Evolutionary conservation across 345 rosid species (phyloP).

Genomic region (Salix viminalis): DNA sequence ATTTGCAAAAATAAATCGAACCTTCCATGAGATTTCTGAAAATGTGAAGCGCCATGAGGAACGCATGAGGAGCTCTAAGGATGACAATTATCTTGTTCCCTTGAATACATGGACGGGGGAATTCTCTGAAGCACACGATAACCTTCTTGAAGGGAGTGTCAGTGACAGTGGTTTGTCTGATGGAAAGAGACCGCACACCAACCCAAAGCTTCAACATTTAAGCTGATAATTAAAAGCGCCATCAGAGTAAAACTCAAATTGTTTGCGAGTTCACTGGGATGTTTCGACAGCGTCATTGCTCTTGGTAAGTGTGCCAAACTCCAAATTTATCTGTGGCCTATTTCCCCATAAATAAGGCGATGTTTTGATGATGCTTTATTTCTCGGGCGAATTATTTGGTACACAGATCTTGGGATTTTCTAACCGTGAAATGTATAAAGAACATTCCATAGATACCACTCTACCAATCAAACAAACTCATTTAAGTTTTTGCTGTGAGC

Average conservation of each 20-base stretch:
- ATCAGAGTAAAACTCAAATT: not conserved
- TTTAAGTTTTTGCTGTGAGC: not conserved
- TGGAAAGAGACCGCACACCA: conserved; percentile 47
- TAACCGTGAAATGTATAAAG: conserved; percentile 21
- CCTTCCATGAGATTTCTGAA: conserved; percentile 79
- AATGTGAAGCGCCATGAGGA: conserved; percentile 76
- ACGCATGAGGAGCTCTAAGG: conserved; percentile 65
- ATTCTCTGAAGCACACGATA: conserved; percentile 74
- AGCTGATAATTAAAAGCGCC: conserved; percentile 15
- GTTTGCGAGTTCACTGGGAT: conserved; percentile 3
- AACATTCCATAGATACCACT: not conserved
- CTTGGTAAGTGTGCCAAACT: conserved; percentile 13
- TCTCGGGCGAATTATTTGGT: conserved; percentile 9
- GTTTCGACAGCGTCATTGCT: not conserved
- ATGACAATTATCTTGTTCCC: conserved; percentile 81
- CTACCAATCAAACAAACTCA: not conserved
- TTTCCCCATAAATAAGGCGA: not conserved
- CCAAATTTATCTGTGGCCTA: not conserved
- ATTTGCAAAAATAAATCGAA: conserved; percentile 76
- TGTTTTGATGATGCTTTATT: not conserved
- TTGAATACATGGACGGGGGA: conserved; percentile 69
- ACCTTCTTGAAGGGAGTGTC: conserved; percentile 61
- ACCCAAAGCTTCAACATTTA: conserved; percentile 35
- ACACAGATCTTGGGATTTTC: conserved; percentile 4
- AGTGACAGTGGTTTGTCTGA: conserved; percentile 80